These are phyloP conservation scores for Endothia cerciana DNA, from an alignment of 2,329 filamentous ascomycete genomes.

Conservation along the genomic window DNA sequence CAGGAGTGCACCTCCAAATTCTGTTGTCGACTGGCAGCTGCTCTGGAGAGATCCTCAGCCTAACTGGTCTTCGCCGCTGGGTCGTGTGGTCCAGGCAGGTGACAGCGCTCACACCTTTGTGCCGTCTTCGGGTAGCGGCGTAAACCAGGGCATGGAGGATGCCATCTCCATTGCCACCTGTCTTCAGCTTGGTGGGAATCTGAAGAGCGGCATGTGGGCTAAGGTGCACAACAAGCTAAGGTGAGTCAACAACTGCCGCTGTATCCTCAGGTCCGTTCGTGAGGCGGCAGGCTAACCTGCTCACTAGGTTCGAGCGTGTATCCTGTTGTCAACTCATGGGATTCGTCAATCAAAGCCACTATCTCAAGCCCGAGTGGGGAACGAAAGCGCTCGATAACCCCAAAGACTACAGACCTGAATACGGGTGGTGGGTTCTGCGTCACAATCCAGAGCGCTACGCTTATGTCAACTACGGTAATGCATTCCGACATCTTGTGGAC, in stretches of 20 bases:
- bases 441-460: slow-evolving; percentile 32
- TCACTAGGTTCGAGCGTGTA: slow-evolving; percentile 28
- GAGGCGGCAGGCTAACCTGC: not conserved
- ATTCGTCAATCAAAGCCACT: slow-evolving; percentile 31
- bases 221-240: slow-evolving; percentile 20
- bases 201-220: slow-evolving; percentile 37
- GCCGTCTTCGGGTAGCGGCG: slow-evolving; percentile 44
- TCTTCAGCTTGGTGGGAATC: slow-evolving; percentile 46
- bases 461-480: slow-evolving; percentile 20
- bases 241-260: not conserved
- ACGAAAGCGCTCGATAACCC: slow-evolving; percentile 21
- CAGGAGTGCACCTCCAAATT: slow-evolving; percentile 27
- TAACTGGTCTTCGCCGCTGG: slow-evolving; percentile 39
- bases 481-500: slow-evolving; percentile 12
- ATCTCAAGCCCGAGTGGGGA: slow-evolving; percentile 31
- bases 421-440: slow-evolving; percentile 33
- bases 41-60: slow-evolving; percentile 37
- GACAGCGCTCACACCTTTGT: slow-evolving; percentile 47
- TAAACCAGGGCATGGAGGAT: slow-evolving; percentile 47
- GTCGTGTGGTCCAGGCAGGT: slow-evolving; percentile 43
- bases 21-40: slow-evolving; percentile 36
- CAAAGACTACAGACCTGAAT: slow-evolving; percentile 16
- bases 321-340: slow-evolving; percentile 30
- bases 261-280: too few species aligned
- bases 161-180: slow-evolving; percentile 43